phyloP scores from a whole-genome alignment of 176 grass and related monocot genomes.

The Coix lacrymajobi region DNA sequence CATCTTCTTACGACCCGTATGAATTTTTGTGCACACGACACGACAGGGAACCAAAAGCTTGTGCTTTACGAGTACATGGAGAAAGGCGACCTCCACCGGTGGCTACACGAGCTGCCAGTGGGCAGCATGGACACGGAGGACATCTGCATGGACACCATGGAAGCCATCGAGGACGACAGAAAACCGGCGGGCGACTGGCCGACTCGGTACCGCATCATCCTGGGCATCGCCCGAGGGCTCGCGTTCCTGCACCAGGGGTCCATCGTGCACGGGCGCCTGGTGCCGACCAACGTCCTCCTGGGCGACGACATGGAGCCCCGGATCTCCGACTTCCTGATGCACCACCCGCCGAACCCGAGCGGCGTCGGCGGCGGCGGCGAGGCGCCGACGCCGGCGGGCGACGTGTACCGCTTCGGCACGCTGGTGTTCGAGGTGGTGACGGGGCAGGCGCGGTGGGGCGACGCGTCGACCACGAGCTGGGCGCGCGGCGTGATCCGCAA shows the following conservation, averaged over 20 bases:
- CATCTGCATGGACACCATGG: conserved; percentile 37
- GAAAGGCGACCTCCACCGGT: conserved; percentile 75
- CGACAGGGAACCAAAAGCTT: conserved; percentile 59
- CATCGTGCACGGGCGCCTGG: conserved; percentile 59
- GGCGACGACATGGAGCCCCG: conserved; percentile 67
- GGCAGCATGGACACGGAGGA: conserved; percentile 58
- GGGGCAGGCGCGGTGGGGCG: conserved; percentile 35
- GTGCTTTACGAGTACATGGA: conserved; percentile 81
- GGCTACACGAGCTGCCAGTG: conserved; percentile 74
- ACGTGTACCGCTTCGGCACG: conserved; percentile 69
- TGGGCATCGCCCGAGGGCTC: conserved; percentile 61
- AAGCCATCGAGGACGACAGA: conserved; percentile 17
- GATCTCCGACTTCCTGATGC: conserved; percentile 53
- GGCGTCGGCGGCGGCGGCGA: background rate
- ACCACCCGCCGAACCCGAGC: background rate
- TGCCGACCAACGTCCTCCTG: conserved; percentile 61
- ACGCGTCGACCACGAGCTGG: conserved; percentile 24
- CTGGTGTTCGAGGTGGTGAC: conserved; percentile 66
- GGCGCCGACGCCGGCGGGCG: conserved; percentile 30
- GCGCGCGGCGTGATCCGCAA: conserved; percentile 41
- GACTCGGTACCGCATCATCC: conserved; percentile 46
- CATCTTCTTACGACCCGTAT: too few relatives aligned
- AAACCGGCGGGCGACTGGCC: conserved; percentile 43
- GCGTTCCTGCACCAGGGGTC: conserved; percentile 86
- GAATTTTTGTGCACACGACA: background rate